phyloP scores from a whole-genome alignment of 768 basidiomycete genomes.

The Kondoa subrosea region DNA sequence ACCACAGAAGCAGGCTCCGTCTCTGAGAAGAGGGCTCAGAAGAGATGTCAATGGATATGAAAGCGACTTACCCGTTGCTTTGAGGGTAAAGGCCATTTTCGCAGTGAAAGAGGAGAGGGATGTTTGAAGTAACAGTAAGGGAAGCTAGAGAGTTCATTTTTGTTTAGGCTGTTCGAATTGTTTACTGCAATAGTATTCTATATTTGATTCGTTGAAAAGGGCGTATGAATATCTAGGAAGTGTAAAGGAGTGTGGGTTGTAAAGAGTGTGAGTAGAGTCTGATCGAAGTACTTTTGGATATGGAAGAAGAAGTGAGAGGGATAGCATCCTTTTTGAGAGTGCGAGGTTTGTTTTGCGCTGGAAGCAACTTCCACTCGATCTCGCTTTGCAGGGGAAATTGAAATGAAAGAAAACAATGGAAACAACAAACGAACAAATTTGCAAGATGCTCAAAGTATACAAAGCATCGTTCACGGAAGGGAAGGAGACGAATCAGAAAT shows the following conservation, averaged over 20 bases:
- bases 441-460: too few species aligned
- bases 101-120: background rate
- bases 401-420: too few species aligned
- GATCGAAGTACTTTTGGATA: too few species aligned
- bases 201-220: background rate
- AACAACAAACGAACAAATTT: too few species aligned
- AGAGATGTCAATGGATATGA: background rate
- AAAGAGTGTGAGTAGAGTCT: background rate
- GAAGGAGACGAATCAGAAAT: too few species aligned
- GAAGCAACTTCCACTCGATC: too few species aligned
- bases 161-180: background rate
- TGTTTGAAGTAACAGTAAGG: background rate
- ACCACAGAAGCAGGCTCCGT: background rate
- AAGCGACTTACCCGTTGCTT: background rate
- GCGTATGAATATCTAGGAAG: too few species aligned
- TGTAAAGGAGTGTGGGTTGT: background rate
- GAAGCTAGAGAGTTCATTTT: background rate
- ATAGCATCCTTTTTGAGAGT: too few species aligned
- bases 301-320: too few species aligned
- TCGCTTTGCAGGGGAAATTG: too few species aligned
- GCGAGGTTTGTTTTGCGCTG: too few species aligned
- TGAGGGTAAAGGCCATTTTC: background rate
- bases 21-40: background rate
- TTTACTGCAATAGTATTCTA: background rate
- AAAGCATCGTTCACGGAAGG: too few species aligned